phyloP scores from a whole-genome alignment of 2,329 filamentous ascomycete species.

The Alternaria alternata region DNA sequence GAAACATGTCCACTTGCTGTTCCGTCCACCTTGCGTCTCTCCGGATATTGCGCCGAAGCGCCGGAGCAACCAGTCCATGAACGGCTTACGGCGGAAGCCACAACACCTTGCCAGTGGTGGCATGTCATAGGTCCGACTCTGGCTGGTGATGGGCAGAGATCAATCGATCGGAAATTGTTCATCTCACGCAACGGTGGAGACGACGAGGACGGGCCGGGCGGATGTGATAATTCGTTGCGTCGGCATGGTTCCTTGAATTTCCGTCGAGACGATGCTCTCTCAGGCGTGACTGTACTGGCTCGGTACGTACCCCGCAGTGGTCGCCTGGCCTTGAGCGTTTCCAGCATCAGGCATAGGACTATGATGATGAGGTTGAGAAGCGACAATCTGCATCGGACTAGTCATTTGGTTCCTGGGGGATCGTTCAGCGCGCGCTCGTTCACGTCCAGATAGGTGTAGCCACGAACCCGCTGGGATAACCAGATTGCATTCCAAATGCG shows the following conservation, averaged over 20 bases:
- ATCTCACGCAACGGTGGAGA: slow-evolving; percentile 6
- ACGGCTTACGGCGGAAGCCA: slow-evolving; percentile 13
- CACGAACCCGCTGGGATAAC: slow-evolving; percentile 56
- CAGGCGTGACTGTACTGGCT: slow-evolving; percentile 33
- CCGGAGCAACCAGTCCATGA: slow-evolving; percentile 16
- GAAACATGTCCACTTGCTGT: slow-evolving; percentile 17
- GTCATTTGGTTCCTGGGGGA: slow-evolving; percentile 52
- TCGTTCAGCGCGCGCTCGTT: slow-evolving; percentile 51
- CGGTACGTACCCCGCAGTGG: slow-evolving; percentile 26
- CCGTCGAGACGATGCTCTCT: slow-evolving; percentile 11
- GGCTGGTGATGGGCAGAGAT: slow-evolving; percentile 8
- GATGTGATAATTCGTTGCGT: slow-evolving; percentile 11
- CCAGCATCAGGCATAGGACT: slow-evolving; percentile 27
- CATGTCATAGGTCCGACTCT: slow-evolving; percentile 13
- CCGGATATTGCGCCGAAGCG: slow-evolving; percentile 24
- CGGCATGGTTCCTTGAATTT: slow-evolving; percentile 7
- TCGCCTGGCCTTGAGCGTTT: slow-evolving; percentile 24
- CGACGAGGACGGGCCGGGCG: slow-evolving; percentile 10
- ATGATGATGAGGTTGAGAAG: slow-evolving; percentile 38
- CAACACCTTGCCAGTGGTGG: slow-evolving; percentile 7
- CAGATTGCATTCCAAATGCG: slow-evolving; percentile 51
- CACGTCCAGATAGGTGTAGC: slow-evolving; percentile 54
- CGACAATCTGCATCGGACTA: slow-evolving; percentile 30
- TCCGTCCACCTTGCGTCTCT: slow-evolving; percentile 14
- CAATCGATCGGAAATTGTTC: slow-evolving; percentile 15